A percentile compares a stretch with the other conserved stretches of the same genome.
Evolutionary conservation across 257 asterid species (phyloP).

Genomic region (Apocynum venetum): DNA sequence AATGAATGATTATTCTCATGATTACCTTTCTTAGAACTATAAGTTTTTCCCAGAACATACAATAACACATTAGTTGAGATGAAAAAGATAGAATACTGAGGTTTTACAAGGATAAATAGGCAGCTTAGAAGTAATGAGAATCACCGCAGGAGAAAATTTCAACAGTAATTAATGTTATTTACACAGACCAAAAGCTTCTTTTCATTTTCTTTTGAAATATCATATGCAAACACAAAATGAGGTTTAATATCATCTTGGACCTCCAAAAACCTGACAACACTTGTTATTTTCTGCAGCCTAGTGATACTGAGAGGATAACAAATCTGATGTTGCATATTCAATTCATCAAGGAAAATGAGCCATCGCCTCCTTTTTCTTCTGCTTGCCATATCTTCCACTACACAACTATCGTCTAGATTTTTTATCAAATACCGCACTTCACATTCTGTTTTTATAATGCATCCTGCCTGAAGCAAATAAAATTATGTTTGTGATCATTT

Average conservation of each 20-base stretch:
- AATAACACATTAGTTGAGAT: neutral
- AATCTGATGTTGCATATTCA: conserved; percentile 38
- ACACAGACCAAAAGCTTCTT: no score
- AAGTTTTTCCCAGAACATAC: neutral
- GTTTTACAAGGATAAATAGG: no score
- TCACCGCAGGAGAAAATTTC: neutral
- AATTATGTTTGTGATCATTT: neutral
- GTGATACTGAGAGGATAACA: conserved; percentile 46
- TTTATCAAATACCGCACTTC: conserved; percentile 45
- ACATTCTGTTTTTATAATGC: conserved; percentile 44
- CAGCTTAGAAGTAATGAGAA: neutral
- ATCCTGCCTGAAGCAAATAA: conserved; percentile 39
- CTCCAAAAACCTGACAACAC: neutral
- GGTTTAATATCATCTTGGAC: neutral
- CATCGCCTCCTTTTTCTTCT: conserved; percentile 28
- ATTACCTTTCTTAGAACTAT: no score
- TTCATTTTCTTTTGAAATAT: neutral
- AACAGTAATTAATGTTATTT: neutral
- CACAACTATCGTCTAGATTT: conserved; percentile 21
- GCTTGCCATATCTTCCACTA: conserved; percentile 4
- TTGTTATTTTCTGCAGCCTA: neutral
- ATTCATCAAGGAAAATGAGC: conserved; percentile 45
- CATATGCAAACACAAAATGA: neutral
- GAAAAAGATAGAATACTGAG: no score
- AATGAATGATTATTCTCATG: neutral